These are phyloP conservation scores for Trichoderma atroviride DNA, from an alignment of 2,329 filamentous ascomycete genomes.

Conservation along the genomic window DNA sequence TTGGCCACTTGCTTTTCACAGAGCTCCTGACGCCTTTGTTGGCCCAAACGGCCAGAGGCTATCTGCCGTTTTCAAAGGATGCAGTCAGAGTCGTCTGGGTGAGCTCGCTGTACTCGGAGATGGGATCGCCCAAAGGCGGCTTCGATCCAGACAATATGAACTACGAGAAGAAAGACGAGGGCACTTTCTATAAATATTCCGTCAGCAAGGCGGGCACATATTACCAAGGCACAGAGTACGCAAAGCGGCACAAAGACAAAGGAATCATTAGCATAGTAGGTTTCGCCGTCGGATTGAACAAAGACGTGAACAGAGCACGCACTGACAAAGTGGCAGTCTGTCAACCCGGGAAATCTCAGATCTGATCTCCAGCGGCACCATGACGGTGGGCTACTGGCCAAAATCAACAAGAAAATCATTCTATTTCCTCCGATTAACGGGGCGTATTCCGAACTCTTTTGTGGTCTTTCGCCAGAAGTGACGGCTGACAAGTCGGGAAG, in stretches of 20 bases:
- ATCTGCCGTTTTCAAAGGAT: slow-evolving; percentile 32
- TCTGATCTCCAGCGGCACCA: slow-evolving; percentile 41
- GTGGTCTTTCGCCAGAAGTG: slow-evolving; percentile 20
- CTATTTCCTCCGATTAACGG: slow-evolving; percentile 20
- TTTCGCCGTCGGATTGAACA: background rate
- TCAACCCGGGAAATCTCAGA: slow-evolving; percentile 47
- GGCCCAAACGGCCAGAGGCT: slow-evolving; percentile 36
- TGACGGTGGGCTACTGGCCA: background rate
- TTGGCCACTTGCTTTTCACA: slow-evolving; percentile 46
- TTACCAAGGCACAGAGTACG: slow-evolving; percentile 38
- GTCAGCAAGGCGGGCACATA: slow-evolving; percentile 40
- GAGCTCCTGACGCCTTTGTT: slow-evolving; percentile 43
- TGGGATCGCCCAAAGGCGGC: background rate
- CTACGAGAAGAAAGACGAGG: slow-evolving; percentile 27
- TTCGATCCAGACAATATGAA: slow-evolving; percentile 20
- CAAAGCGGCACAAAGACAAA: slow-evolving; percentile 33
- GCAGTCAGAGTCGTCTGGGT: slow-evolving; percentile 41
- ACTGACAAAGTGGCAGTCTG: background rate
- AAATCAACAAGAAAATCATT: background rate
- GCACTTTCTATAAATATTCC: slow-evolving; percentile 28
- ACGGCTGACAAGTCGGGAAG: slow-evolving; percentile 6
- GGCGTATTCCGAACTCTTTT: slow-evolving; percentile 25
- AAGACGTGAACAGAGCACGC: background rate
- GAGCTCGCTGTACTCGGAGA: slow-evolving; percentile 31
- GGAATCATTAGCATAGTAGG: slow-evolving; percentile 36